Conservation (phyloP, 2,329 filamentous ascomycete species). For the Ceratocystis cacaofunesta region DNA sequence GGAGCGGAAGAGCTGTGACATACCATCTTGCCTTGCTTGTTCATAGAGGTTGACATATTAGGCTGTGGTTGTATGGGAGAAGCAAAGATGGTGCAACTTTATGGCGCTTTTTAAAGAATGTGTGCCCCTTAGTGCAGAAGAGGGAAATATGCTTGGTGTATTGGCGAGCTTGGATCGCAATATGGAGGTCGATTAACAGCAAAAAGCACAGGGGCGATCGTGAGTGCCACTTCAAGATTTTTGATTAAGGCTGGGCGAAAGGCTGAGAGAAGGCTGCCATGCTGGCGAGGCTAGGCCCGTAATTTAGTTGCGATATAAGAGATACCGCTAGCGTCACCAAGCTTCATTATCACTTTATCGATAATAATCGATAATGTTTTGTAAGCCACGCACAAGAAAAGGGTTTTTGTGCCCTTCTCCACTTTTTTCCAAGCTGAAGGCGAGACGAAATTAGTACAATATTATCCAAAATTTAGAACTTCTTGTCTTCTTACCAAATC, state of each 20-base stretch:
- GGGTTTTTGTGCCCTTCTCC: slow-evolving; percentile 17
- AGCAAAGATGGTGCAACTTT: neutral
- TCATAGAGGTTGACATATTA: slow-evolving; percentile 40
- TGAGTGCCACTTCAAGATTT: slow-evolving; percentile 16
- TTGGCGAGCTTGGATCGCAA: neutral
- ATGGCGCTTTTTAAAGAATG: neutral
- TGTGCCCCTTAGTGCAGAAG: neutral
- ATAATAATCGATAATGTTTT: neutral
- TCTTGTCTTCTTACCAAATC: slow-evolving; percentile 21
- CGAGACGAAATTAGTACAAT: slow-evolving; percentile 10
- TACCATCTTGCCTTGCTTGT: slow-evolving; percentile 99
- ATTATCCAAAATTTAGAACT: neutral
- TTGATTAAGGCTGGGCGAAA: slow-evolving; percentile 15
- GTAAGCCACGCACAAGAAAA: slow-evolving; percentile 12
- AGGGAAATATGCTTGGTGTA: neutral
- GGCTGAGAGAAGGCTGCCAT: slow-evolving; percentile 16
- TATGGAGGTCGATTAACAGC: neutral
- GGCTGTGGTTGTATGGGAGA: slow-evolving; percentile 1
- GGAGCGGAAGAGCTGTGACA: slow-evolving; percentile 31
- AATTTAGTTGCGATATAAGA: neutral
- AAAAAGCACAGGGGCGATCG: slow-evolving; percentile 10
- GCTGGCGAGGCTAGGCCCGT: slow-evolving; percentile 12
- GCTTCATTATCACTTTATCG: slow-evolving; percentile 6
- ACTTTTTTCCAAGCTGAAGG: slow-evolving; percentile 10
- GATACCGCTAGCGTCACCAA: neutral